Percentiles rank a stretch among this genome's conserved stretches.
Conservation (phyloP, 2,329 filamentous ascomycete species). For the Penicillium sp. region DNA sequence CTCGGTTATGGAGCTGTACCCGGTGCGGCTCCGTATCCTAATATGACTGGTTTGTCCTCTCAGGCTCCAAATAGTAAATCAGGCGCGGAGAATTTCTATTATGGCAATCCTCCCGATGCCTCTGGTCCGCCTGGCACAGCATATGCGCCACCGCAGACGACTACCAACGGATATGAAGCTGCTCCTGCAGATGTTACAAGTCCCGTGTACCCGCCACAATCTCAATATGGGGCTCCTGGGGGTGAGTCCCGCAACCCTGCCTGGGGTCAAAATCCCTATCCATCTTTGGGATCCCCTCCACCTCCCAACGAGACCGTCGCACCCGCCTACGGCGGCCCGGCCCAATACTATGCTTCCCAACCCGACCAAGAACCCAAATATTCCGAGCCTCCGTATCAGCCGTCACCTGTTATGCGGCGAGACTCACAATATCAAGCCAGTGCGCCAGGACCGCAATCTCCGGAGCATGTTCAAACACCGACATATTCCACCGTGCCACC, state of each 20-base stretch:
- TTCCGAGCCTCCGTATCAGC: slow-evolving; percentile 22
- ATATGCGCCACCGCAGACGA: slow-evolving; percentile 19
- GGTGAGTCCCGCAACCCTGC: slow-evolving; percentile 16
- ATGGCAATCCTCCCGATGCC: slow-evolving; percentile 21
- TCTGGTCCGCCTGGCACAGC: slow-evolving; percentile 11
- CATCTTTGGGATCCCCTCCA: slow-evolving; percentile 24
- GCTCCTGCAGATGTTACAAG: slow-evolving; percentile 10
- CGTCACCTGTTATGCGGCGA: slow-evolving; percentile 22
- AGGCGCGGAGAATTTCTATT: slow-evolving; percentile 30
- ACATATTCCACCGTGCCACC: slow-evolving; percentile 20
- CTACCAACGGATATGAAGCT: slow-evolving; percentile 16
- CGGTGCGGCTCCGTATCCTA: slow-evolving; percentile 25
- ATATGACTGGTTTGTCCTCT: slow-evolving; percentile 15
- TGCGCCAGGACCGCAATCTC: slow-evolving; percentile 17
- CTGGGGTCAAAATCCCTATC: slow-evolving; percentile 25
- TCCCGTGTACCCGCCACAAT: slow-evolving; percentile 18
- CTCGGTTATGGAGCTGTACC: slow-evolving; percentile 60
- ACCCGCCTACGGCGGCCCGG: slow-evolving; percentile 8
- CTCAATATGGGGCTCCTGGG: slow-evolving; percentile 9
- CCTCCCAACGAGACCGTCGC: slow-evolving; percentile 13
- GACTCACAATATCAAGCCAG: slow-evolving; percentile 28
- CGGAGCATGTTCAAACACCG: slow-evolving; percentile 21
- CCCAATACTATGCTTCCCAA: slow-evolving; percentile 22
- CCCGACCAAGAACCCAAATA: slow-evolving; percentile 18
- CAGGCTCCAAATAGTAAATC: slow-evolving; percentile 19